Base-by-base conservation (phyloP, 192 early-diverging fungal genomes). In the Phycomyces blakesleeanus region DNA sequence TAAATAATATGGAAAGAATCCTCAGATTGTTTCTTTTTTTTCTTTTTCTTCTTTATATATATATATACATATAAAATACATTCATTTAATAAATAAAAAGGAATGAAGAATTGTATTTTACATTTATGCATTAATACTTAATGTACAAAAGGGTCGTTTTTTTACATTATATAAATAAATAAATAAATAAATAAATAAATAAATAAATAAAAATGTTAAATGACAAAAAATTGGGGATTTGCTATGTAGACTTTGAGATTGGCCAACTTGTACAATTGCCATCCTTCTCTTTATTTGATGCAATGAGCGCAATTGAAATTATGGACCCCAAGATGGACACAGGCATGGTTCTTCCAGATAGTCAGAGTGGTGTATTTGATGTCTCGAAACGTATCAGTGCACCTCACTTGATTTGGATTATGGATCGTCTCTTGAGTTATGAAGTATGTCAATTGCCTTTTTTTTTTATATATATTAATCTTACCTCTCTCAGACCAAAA, bases 321-420 rank as follows among this genome's bases (percentile, higher is more conserved):
- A 83, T 82, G 79, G 80, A 85, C 65, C 81, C 83, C 14, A 77
- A 81, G 40, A 83, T 85, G 83, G 83, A 85, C 41, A 85, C 81
- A 5, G 81, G 83, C 11, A 85, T 85, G 79, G 57, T 78, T 10
- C 27, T 83, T 8, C 67, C 77, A 34, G 78, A 77, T 12, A 68
- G 69, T 57, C 69, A 64, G 5, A 67, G 61, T 16, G 65, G 64
- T 16, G 61, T 63, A 20, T 83, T 74, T 60, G 58, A 80, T 37
- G 38, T 80, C 16, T 64, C 73, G 15, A 63, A 66, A 0, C 50
- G 51, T 12, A 40, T 80, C 10, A 67, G 50, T 21, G 73, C 73
- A 2, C 60, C 55, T 38, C 72, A 77, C 55, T 70, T 78, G 21
- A 61, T 85, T 26, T 78, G 79, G 67, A 69, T 85, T 24, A 76